These are phyloP conservation scores for Fusarium sp. DNA, from an alignment of 2,329 filamentous ascomycete species.

Conservation along the genomic window DNA sequence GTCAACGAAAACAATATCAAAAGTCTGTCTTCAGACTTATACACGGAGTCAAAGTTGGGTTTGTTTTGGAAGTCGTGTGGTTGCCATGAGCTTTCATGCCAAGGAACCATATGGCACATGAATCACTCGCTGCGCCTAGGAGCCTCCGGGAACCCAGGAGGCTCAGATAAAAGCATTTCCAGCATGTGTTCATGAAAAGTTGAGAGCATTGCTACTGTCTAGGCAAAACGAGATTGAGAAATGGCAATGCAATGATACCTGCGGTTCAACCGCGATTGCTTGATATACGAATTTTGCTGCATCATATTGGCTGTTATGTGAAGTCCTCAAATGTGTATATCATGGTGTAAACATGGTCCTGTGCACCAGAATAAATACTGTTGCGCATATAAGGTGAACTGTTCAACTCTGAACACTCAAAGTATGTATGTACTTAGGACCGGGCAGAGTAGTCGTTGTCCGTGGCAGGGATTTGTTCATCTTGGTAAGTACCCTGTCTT, in stretches of 20 bases:
- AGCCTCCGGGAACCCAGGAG: not conserved
- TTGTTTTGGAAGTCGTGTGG: slow-evolving; percentile 27
- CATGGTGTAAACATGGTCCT: not conserved
- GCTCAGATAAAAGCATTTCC: slow-evolving; percentile 5
- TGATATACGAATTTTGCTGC: slow-evolving; percentile 20
- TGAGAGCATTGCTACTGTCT: slow-evolving; percentile 30
- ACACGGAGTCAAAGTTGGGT: slow-evolving; percentile 38
- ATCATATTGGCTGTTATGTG: not conserved
- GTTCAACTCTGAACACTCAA: not conserved
- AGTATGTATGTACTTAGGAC: not conserved
- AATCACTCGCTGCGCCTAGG: slow-evolving; percentile 17
- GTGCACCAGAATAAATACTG: not conserved
- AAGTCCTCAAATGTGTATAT: not conserved
- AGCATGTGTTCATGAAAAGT: slow-evolving; percentile 32
- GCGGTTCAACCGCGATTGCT: slow-evolving; percentile 31
- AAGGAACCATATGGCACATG: slow-evolving; percentile 13
- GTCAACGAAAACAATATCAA: slow-evolving; percentile 37
- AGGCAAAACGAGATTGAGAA: slow-evolving; percentile 36
- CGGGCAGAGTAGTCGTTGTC: not conserved
- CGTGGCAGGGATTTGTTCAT: not conserved
- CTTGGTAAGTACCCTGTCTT: not conserved
- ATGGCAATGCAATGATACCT: slow-evolving; percentile 42
- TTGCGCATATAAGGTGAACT: not conserved
- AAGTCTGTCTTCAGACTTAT: slow-evolving; percentile 30
- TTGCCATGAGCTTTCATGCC: slow-evolving; percentile 26